phyloP scores from a whole-genome alignment of 768 basidiomycete genomes.

The Mycena galericulata region DNA sequence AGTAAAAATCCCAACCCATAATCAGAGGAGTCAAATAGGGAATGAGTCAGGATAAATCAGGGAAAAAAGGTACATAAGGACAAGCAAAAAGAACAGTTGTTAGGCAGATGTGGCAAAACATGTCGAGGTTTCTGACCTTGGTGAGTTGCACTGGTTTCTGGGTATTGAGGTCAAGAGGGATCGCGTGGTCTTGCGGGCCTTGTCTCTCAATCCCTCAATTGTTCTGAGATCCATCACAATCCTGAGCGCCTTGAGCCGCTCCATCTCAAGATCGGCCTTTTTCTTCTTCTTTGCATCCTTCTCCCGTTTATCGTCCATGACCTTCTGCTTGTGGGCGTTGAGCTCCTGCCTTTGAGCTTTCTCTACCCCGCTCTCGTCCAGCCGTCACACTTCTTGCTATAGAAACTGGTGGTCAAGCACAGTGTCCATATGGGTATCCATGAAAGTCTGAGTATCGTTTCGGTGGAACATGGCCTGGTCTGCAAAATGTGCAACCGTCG shows the following conservation, averaged over 20 bases:
- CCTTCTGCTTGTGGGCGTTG: background rate
- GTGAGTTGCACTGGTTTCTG: no score
- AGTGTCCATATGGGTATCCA: conserved; percentile 4
- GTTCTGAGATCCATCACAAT: background rate
- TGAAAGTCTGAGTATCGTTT: conserved; percentile 18
- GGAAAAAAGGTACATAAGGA: no score
- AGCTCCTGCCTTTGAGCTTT: background rate
- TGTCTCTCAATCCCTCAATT: background rate
- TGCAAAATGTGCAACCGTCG: conserved; percentile 6
- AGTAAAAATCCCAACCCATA: no score
- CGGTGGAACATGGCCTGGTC: conserved; percentile 8
- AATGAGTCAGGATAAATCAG: no score
- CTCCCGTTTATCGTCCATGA: background rate
- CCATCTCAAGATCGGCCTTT: no score
- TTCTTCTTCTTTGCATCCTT: background rate
- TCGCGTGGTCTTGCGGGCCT: background rate
- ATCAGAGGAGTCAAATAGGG: no score
- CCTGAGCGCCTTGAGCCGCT: background rate
- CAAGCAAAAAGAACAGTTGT: no score
- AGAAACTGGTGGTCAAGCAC: conserved; percentile 3
- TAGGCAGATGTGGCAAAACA: no score
- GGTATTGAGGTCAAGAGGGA: no score
- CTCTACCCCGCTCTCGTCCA: conserved; percentile 1
- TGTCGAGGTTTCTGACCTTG: no score
- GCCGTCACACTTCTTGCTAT: background rate